Conservation (phyloP, 495 filamentous ascomycete species). For the Viridothelium virens region DNA sequence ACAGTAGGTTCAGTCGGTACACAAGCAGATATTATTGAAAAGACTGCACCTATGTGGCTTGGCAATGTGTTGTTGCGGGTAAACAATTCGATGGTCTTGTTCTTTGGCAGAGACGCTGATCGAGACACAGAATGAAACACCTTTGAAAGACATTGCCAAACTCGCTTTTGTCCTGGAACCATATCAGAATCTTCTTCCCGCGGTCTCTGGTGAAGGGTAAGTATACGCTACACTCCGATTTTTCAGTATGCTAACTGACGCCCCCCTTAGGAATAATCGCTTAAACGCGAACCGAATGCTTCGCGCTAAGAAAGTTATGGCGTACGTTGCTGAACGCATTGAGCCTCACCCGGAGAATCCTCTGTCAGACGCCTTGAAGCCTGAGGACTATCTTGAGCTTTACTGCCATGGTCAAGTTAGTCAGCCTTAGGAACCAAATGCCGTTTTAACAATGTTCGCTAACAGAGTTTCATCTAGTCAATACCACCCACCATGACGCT, state of each 20-base stretch:
- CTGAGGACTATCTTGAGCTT: constrained; percentile 88
- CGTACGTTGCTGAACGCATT: constrained; percentile 85
- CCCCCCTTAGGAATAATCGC: constrained; percentile 59
- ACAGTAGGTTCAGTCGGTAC: constrained; percentile 67
- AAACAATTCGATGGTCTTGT: constrained; percentile 18
- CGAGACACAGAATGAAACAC: constrained; percentile 62
- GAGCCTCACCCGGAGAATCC: constrained; percentile 50
- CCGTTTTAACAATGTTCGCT: not conserved
- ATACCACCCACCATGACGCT: constrained; percentile 74
- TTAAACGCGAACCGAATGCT: constrained; percentile 97
- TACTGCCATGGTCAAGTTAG: constrained; percentile 87
- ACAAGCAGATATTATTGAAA: constrained; percentile 77
- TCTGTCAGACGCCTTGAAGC: constrained; percentile 52
- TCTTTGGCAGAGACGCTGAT: constrained; percentile 9
- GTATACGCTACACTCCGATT: constrained; percentile 9
- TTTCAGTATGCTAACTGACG: not conserved
- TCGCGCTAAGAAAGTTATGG: constrained; percentile 86
- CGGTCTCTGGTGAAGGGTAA: constrained; percentile 34
- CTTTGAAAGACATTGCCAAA: constrained; percentile 86
- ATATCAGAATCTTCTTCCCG: constrained; percentile 65
- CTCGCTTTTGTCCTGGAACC: constrained; percentile 86
- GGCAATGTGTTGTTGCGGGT: constrained; percentile 80
- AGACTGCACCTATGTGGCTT: constrained; percentile 79
- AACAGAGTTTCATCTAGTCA: constrained; percentile 41
- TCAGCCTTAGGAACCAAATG: constrained; percentile 12